phyloP scores from a whole-genome alignment of 495 filamentous ascomycete genomes.

The Penicillium mononematosum region DNA sequence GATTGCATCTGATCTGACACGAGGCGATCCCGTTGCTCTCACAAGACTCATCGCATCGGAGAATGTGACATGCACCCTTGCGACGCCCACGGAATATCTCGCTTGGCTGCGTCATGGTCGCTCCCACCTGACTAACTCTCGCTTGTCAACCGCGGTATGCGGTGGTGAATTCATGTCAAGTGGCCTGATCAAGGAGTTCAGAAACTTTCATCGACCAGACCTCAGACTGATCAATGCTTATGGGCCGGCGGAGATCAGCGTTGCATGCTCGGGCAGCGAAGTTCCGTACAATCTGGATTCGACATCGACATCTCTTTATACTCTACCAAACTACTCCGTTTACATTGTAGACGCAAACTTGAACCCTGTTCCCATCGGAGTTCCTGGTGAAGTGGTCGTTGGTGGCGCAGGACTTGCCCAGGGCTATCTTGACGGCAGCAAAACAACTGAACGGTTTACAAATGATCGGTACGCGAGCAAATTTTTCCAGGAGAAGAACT shows the following conservation, averaged over 20 bases:
- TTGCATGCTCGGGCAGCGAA: constrained; percentile 22
- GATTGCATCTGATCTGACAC: constrained; percentile 21
- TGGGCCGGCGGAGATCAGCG: constrained; percentile 34
- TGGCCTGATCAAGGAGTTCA: constrained; percentile 21
- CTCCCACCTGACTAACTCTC: constrained; percentile 3
- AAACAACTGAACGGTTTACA: constrained; percentile 37
- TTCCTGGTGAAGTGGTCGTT: constrained; percentile 47
- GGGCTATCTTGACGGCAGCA: constrained; percentile 43
- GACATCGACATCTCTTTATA: constrained; percentile 19
- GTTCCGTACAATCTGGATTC: constrained; percentile 15
- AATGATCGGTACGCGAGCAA: constrained; percentile 28
- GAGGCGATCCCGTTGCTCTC: constrained; percentile 34
- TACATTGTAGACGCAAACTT: constrained; percentile 47
- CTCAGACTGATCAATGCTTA: constrained; percentile 35
- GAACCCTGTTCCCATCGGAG: constrained; percentile 40
- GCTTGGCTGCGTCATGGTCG: constrained; percentile 34
- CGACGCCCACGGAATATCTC: constrained; percentile 44
- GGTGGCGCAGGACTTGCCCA: constrained; percentile 42
- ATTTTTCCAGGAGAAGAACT: constrained; percentile 23
- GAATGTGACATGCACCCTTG: constrained; percentile 37
- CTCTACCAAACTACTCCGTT: constrained; percentile 45
- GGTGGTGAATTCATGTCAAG: constrained; percentile 26
- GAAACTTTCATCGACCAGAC: constrained; percentile 16
- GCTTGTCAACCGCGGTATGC: constrained; percentile 8
- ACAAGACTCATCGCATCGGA: constrained; percentile 33